Evolutionary conservation across 2,329 filamentous ascomycete genomes (phyloP), one percentile per base, ranked within the genome.

Genomic region (Curvularia lunata): DNA sequence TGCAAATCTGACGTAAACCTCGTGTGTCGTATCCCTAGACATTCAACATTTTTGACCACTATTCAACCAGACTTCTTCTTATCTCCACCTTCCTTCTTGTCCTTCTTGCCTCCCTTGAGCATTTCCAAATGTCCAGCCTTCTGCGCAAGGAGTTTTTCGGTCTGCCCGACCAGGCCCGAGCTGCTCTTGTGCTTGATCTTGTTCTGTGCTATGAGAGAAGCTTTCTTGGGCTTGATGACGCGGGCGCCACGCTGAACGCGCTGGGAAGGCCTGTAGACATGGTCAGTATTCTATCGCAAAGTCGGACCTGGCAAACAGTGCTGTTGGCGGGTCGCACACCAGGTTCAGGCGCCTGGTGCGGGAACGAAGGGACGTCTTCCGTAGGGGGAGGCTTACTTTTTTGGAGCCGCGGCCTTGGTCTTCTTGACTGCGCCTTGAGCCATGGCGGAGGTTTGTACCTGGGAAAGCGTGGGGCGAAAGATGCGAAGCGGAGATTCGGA

Each of bases 81-180:
- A 25, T 60, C 63, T 57, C 50, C 65, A 59, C 63, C 65, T 68
- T 79, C 65, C 48, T 66, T 68, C 63, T 68, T 72, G 41, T 79
- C 78, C 76, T 85, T 88, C 82, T 89, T 90, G 12, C 87, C 88
- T 2, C 87, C 87, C 56, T 81, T 82, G 69, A 91, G 74, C 69
- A 91, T 71, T 75, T 91, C 88, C 69, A 91, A 69, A 81, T 91
- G 88, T 13, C 88, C 89, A 5, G 88, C 88, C 68, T 85, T 85
- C 60, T 86, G 80, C 12, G 88, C 88, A 9, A 91, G 80, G 61
- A 82, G 84, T 59, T 84, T 84, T 71, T 91, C 89, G n/a, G 88
- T 91, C 77, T 86, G 81, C 0, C 83, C 84, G 3, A 84, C 84
- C 40, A 91, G 76, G 0, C 87, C 87, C 0, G 85, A 79, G 0